Percentiles rank a stretch among this genome's conserved stretches.
Conservation (phyloP, 495 filamentous ascomycete species). For the Terfezia boudieri region DNA sequence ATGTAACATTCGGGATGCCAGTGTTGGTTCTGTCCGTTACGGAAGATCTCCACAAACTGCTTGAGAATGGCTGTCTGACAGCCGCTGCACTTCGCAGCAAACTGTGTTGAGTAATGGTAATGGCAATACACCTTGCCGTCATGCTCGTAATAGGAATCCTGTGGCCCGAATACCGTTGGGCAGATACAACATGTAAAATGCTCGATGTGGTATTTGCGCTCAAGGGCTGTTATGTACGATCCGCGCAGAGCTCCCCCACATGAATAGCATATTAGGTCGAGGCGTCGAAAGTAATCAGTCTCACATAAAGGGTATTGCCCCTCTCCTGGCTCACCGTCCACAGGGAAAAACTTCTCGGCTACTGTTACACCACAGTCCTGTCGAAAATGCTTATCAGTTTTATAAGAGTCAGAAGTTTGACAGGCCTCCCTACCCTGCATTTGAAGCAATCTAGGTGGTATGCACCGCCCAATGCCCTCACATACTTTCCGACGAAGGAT, state of each 20-base stretch:
- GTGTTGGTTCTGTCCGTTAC: slow-evolving; percentile 93
- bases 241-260: slow-evolving; percentile 87
- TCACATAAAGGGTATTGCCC: slow-evolving; percentile 93
- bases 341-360: slow-evolving; percentile 94
- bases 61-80: slow-evolving; percentile 97
- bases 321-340: slow-evolving; percentile 64
- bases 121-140: slow-evolving; percentile 94
- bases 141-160: slow-evolving; percentile 98
- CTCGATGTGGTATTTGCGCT: slow-evolving; percentile 96
- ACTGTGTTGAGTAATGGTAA: slow-evolving; percentile 96
- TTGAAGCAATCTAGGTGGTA: slow-evolving; percentile 97
- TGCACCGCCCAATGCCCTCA: slow-evolving; percentile 73
- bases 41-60: slow-evolving; percentile 97
- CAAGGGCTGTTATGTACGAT: slow-evolving; percentile 93
- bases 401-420: background rate
- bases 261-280: slow-evolving; percentile 73
- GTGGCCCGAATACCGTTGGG: slow-evolving; percentile 88
- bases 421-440: slow-evolving; percentile 50
- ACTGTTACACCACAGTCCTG: slow-evolving; percentile 94
- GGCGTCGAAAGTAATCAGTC: slow-evolving; percentile 85
- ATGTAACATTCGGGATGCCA: slow-evolving; percentile 99
- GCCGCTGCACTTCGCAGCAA: slow-evolving; percentile 86
- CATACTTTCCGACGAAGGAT: slow-evolving; percentile 79
- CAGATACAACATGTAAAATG: slow-evolving; percentile 98
- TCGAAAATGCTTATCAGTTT: background rate